Base-by-base conservation (phyloP, 345 rosid genomes). In the Eucalyptus virginea region DNA sequence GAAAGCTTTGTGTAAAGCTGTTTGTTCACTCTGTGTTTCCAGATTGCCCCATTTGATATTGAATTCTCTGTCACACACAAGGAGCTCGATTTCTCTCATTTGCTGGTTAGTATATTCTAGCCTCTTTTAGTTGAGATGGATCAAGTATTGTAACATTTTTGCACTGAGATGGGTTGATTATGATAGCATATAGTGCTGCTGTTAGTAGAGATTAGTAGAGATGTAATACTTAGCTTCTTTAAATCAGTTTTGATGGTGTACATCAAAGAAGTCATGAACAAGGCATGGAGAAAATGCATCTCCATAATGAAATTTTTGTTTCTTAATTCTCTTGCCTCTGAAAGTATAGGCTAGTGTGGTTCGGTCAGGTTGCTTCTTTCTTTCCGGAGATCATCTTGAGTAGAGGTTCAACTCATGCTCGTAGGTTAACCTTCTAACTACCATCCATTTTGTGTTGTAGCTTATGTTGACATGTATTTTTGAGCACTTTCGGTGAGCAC, bases 11-110 rank as follows among this genome's bases (percentile, higher is more conserved):
- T 50, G 52, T 87, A 72, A 67, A 47, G 47, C 56, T 51, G 91
- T 92, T 47, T 81, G 49, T 69, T 47, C 83, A 81, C 32, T 90
- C 80, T 89, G 88, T 67, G 17, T 87, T 58, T 91, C 86, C 96
- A 98, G 99, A 97, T 98, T 92, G 97, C 98, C 14, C 98, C 98
- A 89, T 98, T 98, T 92, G 99, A 97, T 92, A 97, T 98, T 89
- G 99, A 98, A 89, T 98, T 98, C 92, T 96, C 96, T 10, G 98
- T 96, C 90, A 97, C 98, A 45, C 94, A 98, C 95, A 98, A 98
- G 95, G 99, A 98, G 91, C 98, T 98, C 77, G 99, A 98, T 93
- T 98, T 98, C 95, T 96, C 99, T 77, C 98, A 98, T 92, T 90
- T 97, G 88, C 95, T 98, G 99, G 99, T 98, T 90, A 94, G 99